These are phyloP conservation scores for Atractiella rhizophila DNA, from an alignment of 768 basidiomycete species.

Conservation along the genomic window DNA sequence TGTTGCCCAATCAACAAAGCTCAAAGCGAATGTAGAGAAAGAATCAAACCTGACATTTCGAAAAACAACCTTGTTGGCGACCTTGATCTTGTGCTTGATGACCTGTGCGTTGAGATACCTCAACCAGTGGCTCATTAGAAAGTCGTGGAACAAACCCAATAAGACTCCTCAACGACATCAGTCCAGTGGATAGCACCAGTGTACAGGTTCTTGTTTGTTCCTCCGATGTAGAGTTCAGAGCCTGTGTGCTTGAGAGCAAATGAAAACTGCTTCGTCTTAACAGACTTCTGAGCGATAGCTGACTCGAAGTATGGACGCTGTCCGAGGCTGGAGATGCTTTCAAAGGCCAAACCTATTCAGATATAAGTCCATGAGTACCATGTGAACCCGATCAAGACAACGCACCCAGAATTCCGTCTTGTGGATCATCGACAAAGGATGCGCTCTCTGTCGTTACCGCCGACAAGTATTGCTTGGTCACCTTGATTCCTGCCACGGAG, in stretches of 20 bases:
- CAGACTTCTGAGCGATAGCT: conserved; percentile 11
- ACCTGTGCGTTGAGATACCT: too few species aligned
- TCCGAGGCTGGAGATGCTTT: too few species aligned
- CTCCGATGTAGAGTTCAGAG: conserved; percentile 22
- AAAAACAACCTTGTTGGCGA: too few species aligned
- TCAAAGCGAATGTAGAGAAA: too few species aligned
- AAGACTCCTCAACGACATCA: conserved; percentile 20
- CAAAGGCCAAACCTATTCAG: conserved; percentile 7
- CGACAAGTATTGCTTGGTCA: conserved; percentile 26
- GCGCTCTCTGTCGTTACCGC: conserved; percentile 20
- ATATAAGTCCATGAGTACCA: conserved; percentile 18
- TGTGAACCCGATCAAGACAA: conserved; percentile 27
- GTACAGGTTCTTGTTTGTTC: conserved; percentile 18
- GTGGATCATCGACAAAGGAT: conserved; percentile 6
- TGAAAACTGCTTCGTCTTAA: conserved; percentile 12
- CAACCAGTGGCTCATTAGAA: too few species aligned
- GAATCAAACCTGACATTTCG: too few species aligned
- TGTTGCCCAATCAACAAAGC: too few species aligned
- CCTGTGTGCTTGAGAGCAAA: conserved; percentile 12
- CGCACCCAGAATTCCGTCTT: conserved; percentile 16
- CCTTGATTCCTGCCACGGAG: conserved; percentile 26
- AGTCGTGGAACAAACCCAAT: too few species aligned
- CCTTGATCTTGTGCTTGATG: too few species aligned
- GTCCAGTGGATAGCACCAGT: conserved; percentile 19
- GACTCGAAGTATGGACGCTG: neutral